Base-by-base conservation (phyloP, 805 yeast species). In the Grigorovia transvaalensis region DNA sequence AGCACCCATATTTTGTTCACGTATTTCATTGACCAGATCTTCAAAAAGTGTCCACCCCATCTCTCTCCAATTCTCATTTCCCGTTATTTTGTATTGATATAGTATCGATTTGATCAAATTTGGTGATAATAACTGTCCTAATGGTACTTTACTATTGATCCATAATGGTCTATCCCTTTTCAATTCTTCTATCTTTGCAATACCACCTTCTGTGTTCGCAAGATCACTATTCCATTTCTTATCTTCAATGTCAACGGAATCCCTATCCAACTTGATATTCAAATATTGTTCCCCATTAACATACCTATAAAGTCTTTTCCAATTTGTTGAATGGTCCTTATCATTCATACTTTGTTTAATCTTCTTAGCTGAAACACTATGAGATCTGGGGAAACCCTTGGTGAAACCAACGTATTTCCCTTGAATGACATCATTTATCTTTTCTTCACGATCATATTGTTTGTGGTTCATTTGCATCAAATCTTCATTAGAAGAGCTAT, bases 71-170 rank as follows among this genome's bases (percentile, higher is more conserved):
- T 68, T 67, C 1, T 70, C 58, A 52, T 82, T 83, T 6, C 84
- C 84, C 0, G 85, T 81, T 49, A 79, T 71, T 52, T 86, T 70
- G 57, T 78, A 81, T 67, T 81, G 67, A 58, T 77, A 74, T 56
- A 78, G 78, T 4, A 83, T 71, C 0, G 85, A 77, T 60, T 82
- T 85, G 46, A 82, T 74, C 18, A 81, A 75, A 59, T 81, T 83
- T 0, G 87, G 84, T 20, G 84, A 71, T 20, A 82, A 63, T n/a
- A 77, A 45, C 4, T 74, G 63, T 19, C 65, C 68, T 51, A 66
- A 55, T 7, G 42, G 42, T 13, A n/a, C 15, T 38, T 38, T 38
- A 5, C 61, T 58, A 53, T 70, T 67, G 42, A 71, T 57, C 56
- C 62, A 61, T 27, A 71, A 57, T 15, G 72, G 65, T 59, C 66